Conservation (phyloP, 805 yeast genomes). For the Kluyveromyces aestuarii region DNA sequence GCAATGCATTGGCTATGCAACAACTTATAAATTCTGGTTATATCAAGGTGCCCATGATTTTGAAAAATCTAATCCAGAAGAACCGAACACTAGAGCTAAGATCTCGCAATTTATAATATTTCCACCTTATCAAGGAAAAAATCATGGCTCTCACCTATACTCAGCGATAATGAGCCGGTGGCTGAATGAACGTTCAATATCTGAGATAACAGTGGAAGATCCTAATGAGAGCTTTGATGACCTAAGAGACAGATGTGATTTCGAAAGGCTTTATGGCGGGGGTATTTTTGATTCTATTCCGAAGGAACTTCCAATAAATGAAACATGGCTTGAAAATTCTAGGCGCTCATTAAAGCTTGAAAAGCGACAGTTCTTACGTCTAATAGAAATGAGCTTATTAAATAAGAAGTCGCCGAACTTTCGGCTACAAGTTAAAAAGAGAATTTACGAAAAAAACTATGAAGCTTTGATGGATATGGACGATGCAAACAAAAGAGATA, state of each 20-base stretch:
- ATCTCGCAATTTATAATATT: constrained; percentile 81
- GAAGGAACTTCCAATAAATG: constrained; percentile 18
- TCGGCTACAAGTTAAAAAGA: constrained; percentile 57
- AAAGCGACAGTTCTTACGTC: constrained; percentile 65
- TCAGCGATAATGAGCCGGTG: constrained; percentile 45
- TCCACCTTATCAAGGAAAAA: constrained; percentile 72
- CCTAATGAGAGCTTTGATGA: constrained; percentile 92
- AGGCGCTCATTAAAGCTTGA: constrained; percentile 50
- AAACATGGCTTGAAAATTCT: constrained; percentile 34
- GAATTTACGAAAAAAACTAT: constrained; percentile 69
- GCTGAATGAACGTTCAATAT: constrained; percentile 41
- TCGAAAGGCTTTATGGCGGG: constrained; percentile 36
- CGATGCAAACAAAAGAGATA: constrained; percentile 52
- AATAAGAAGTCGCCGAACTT: constrained; percentile 31
- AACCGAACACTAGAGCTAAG: constrained; percentile 45
- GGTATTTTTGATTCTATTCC: constrained; percentile 28
- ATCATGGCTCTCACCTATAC: constrained; percentile 66
- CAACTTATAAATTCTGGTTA: constrained; percentile 78
- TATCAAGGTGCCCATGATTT: constrained; percentile 48
- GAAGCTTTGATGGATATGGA: constrained; percentile 69
- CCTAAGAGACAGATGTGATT: constrained; percentile 75
- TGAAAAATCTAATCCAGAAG: constrained; percentile 31
- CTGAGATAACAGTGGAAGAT: constrained; percentile 84
- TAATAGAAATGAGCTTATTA: constrained; percentile 62
- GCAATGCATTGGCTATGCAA: constrained; percentile 66